Percentiles rank a stretch among this genome's conserved stretches.
Conservation (phyloP, 805 yeast genomes). For the Zygosaccharomyces lentus region DNA sequence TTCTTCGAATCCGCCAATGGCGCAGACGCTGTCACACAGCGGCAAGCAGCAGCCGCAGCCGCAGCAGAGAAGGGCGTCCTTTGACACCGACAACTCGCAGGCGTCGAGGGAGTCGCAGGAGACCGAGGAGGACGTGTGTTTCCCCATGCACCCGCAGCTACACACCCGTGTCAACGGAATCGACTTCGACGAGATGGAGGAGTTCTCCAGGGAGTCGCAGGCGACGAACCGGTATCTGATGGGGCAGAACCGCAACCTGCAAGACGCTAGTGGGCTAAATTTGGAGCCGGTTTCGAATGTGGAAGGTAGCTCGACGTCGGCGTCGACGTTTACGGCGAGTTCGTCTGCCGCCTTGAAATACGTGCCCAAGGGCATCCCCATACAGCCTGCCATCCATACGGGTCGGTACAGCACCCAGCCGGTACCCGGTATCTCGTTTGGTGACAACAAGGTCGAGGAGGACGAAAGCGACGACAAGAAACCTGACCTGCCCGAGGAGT, state of each 20-base stretch:
- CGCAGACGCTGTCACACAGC: conserved; percentile 12
- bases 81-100: conserved; percentile 67
- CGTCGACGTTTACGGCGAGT: conserved; percentile 37
- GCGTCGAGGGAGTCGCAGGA: conserved; percentile 79
- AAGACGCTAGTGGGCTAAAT: not conserved
- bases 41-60: conserved; percentile 2
- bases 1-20: conserved; percentile 9
- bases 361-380: conserved; percentile 44
- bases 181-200: conserved; percentile 87
- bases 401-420: conserved; percentile 1
- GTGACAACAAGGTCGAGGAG: conserved; percentile 37
- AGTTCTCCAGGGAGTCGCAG: conserved; percentile 62
- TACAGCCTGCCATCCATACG: not conserved
- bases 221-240: conserved; percentile 40
- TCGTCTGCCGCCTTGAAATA: conserved; percentile 57
- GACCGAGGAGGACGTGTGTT: conserved; percentile 96
- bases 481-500: not conserved
- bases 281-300: conserved; percentile 1
- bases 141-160: conserved; percentile 74
- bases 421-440: conserved; percentile 38
- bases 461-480: conserved; percentile 13
- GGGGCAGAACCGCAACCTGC: conserved; percentile 15
- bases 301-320: conserved; percentile 11
- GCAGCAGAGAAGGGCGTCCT: conserved; percentile 27
- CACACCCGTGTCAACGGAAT: conserved; percentile 66